These are phyloP conservation scores for Fusarium cyanostomum DNA, from an alignment of 2,329 filamentous ascomycete genomes.

Conservation along the genomic window DNA sequence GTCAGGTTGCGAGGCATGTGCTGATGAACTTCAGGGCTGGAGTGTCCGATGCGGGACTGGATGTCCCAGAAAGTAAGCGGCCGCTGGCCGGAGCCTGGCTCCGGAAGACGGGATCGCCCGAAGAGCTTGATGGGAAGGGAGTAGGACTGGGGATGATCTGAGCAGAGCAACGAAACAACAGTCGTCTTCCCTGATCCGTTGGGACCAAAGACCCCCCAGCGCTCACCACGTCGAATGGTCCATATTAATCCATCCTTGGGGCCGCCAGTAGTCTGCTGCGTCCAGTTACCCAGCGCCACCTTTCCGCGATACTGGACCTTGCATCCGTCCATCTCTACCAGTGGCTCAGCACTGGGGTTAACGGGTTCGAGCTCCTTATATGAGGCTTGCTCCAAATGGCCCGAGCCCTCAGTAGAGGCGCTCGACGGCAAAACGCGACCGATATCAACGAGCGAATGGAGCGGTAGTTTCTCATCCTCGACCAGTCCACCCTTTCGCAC, in stretches of 20 bases:
- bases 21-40: slow-evolving; percentile 91
- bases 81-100: slow-evolving; percentile 68
- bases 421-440: slow-evolving; percentile 54
- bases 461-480: slow-evolving; percentile 60
- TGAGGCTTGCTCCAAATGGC: slow-evolving; percentile 13
- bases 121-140: slow-evolving; percentile 88
- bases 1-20: slow-evolving; percentile 86
- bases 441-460: slow-evolving; percentile 60
- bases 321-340: slow-evolving; percentile 90
- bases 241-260: slow-evolving; percentile 75
- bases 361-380: slow-evolving; percentile 34
- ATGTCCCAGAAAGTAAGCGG: slow-evolving; percentile 94
- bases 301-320: slow-evolving; percentile 82
- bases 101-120: slow-evolving; percentile 80
- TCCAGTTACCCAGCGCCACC: slow-evolving; percentile 83
- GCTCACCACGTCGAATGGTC: slow-evolving; percentile 82
- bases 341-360: slow-evolving; percentile 64
- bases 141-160: slow-evolving; percentile 95
- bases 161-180: slow-evolving; percentile 88
- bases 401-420: slow-evolving; percentile 15
- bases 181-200: slow-evolving; percentile 98
- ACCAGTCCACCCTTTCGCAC: slow-evolving; percentile 55
- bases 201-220: slow-evolving; percentile 92
- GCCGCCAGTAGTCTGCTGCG: slow-evolving; percentile 63
- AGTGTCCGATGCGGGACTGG: slow-evolving; percentile 89